Evolutionary conservation across 2,329 filamentous ascomycete genomes (phyloP).

Genomic region (Pseudonectria foliicola): DNA sequence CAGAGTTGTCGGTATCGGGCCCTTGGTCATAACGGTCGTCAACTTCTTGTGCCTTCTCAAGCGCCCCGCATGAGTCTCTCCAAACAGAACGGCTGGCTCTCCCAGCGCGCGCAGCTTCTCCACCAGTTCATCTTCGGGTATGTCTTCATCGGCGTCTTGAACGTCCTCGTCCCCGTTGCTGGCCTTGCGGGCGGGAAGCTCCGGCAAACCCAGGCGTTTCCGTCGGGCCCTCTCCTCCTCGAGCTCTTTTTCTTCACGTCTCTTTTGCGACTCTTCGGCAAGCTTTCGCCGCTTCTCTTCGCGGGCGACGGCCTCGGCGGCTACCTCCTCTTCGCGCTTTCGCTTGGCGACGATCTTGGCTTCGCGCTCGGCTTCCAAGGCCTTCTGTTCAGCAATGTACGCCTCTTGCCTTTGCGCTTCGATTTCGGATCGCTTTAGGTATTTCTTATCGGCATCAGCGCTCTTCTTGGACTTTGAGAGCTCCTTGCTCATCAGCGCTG

Average conservation of each 20-base stretch:
- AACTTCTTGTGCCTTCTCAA: constrained; percentile 65
- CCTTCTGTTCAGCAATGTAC: constrained; percentile 76
- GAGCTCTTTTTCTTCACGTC: constrained; percentile 65
- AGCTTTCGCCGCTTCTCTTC: constrained; percentile 77
- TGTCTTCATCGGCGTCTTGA: constrained; percentile 49
- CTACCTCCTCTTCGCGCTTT: constrained; percentile 81
- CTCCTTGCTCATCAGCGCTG: constrained; percentile 84
- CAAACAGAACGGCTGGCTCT: constrained; percentile 72
- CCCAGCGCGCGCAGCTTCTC: constrained; percentile 61
- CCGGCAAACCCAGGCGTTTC: constrained; percentile 73
- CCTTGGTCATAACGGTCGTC: constrained; percentile 54
- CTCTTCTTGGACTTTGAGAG: constrained; percentile 71
- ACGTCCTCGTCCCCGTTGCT: constrained; percentile 36
- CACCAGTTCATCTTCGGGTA: constrained; percentile 64
- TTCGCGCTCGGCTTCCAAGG: constrained; percentile 62
- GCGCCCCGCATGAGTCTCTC: constrained; percentile 64
- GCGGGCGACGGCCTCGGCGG: constrained; percentile 57
- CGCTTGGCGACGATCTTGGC: constrained; percentile 70
- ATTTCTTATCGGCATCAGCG: constrained; percentile 56
- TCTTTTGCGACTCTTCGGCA: constrained; percentile 68
- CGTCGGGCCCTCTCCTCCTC: constrained; percentile 66
- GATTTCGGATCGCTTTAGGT: constrained; percentile 74
- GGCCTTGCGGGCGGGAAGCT: constrained; percentile 43
- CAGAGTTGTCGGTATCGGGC: constrained; percentile 82
- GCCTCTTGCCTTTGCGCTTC: constrained; percentile 74